phyloP scores from a whole-genome alignment of 2,329 filamentous ascomycete species.

The Fusarium cyanostomum region DNA sequence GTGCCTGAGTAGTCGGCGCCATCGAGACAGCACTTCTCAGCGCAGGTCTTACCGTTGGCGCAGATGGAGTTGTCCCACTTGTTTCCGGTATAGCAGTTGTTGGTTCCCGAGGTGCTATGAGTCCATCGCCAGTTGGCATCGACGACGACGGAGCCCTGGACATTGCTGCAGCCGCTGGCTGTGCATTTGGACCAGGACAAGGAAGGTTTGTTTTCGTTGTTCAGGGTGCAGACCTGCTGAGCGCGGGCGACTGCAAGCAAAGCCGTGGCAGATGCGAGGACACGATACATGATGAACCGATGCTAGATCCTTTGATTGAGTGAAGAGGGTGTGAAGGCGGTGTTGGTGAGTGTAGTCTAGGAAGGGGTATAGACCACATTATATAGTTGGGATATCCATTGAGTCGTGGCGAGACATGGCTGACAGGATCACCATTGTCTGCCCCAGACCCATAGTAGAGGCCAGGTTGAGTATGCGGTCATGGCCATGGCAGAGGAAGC shows the following conservation, averaged over 20 bases:
- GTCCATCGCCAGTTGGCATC: slow-evolving; percentile 72
- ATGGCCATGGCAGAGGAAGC: slow-evolving; percentile 14
- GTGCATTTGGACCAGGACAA: slow-evolving; percentile 65
- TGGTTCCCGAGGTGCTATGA: slow-evolving; percentile 56
- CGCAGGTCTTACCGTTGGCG: slow-evolving; percentile 54
- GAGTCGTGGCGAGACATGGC: background rate
- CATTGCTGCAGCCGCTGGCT: slow-evolving; percentile 59
- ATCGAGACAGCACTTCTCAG: slow-evolving; percentile 61
- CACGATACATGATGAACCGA: slow-evolving; percentile 43
- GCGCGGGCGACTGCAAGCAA: slow-evolving; percentile 47
- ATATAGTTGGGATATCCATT: slow-evolving; percentile 20
- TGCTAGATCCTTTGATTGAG: slow-evolving; percentile 16
- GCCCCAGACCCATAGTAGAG: background rate
- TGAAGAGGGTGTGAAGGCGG: slow-evolving; percentile 21
- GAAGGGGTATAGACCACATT: slow-evolving; percentile 18
- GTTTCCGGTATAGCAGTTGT: slow-evolving; percentile 68
- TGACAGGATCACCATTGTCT: background rate
- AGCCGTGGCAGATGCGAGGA: slow-evolving; percentile 42
- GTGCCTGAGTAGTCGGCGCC: slow-evolving; percentile 62
- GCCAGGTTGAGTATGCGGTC: background rate
- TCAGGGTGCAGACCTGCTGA: slow-evolving; percentile 61
- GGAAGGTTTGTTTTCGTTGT: slow-evolving; percentile 61
- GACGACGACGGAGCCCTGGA: slow-evolving; percentile 62
- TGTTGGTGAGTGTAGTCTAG: slow-evolving; percentile 17
- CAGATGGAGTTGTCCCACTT: slow-evolving; percentile 55